phyloP scores from a whole-genome alignment of 768 basidiomycete genomes.

The Floccularia luteovirens region DNA sequence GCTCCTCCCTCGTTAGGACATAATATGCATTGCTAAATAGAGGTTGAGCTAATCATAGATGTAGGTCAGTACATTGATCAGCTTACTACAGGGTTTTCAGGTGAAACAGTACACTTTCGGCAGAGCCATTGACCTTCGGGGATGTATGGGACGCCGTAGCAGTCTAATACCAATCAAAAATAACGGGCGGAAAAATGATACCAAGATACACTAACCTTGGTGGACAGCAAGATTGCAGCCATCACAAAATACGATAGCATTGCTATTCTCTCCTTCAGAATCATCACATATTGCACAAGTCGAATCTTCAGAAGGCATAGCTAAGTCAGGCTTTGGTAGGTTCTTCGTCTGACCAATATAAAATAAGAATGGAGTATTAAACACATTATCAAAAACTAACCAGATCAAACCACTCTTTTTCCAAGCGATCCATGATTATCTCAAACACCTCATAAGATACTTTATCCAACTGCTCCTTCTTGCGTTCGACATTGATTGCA shows the following conservation, averaged over 20 bases:
- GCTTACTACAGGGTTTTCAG: conserved; percentile 90
- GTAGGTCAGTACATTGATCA: background rate
- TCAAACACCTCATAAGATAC: conserved; percentile 88
- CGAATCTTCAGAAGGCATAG: conserved; percentile 89
- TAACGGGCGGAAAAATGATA: background rate
- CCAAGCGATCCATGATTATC: conserved; percentile 93
- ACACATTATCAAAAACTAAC: conserved; percentile 33
- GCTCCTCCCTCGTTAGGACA: conserved; percentile 97
- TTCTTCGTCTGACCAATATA: conserved; percentile 69
- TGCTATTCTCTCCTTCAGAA: conserved; percentile 96
- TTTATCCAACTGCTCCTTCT: conserved; percentile 60
- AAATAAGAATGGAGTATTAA: conserved; percentile 1
- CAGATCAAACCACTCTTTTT: conserved; percentile 99
- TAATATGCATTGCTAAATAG: conserved; percentile 80
- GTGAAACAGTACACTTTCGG: conserved; percentile 95
- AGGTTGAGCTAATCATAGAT: background rate
- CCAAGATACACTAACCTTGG: conserved; percentile 57
- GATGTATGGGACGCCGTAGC: conserved; percentile 98
- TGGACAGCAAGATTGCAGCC: conserved; percentile 99
- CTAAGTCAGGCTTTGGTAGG: conserved; percentile 83
- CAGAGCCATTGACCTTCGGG: conserved; percentile 99
- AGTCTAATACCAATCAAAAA: conserved; percentile 46
- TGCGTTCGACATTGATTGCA: conserved; percentile 71
- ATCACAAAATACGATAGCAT: conserved; percentile 98
- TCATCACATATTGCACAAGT: conserved; percentile 98